Percentiles rank a stretch among this genome's conserved stretches.
These are phyloP conservation scores for Actinomucor elegans DNA, from an alignment of 371 early-diverging fungal species.

Conservation along the genomic window DNA sequence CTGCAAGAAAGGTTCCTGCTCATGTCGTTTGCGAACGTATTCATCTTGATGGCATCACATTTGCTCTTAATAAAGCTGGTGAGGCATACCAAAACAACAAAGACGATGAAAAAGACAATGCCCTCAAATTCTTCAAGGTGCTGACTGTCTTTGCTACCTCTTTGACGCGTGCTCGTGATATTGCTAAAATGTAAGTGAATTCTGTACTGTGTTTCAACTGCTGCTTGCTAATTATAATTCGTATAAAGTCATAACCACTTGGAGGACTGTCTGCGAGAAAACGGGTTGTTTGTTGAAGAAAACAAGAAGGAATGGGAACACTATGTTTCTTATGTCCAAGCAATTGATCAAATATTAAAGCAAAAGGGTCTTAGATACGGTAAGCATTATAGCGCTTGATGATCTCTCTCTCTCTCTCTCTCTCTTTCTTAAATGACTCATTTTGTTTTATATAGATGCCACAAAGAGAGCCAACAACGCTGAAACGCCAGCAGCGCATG, in stretches of 20 bases:
- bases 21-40: conserved; percentile 35
- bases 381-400: not conserved
- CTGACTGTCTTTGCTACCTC: conserved; percentile 31
- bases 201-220: not conserved
- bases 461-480: conserved; percentile 23
- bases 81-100: conserved; percentile 25
- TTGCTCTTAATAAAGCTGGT: conserved; percentile 30
- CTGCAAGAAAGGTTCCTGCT: conserved; percentile 19
- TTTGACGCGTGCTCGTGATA: conserved; percentile 41
- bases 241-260: conserved; percentile 35
- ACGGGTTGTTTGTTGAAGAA: conserved; percentile 16
- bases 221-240: not conserved
- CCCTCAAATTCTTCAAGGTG: conserved; percentile 44
- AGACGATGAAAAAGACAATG: conserved; percentile 20
- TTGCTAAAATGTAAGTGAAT: conserved; percentile 42
- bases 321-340: conserved; percentile 38
- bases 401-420: too few species aligned
- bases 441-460: conserved; percentile 5
- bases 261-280: conserved; percentile 29
- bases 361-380: conserved; percentile 50
- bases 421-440: not conserved
- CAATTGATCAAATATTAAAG: conserved; percentile 36
- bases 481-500: conserved; percentile 27
- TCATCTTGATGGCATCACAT: conserved; percentile 42
- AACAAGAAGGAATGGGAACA: conserved; percentile 43